Evolutionary conservation across 441 rosid species (phyloP).

Genomic region (Populus tomentosa): DNA sequence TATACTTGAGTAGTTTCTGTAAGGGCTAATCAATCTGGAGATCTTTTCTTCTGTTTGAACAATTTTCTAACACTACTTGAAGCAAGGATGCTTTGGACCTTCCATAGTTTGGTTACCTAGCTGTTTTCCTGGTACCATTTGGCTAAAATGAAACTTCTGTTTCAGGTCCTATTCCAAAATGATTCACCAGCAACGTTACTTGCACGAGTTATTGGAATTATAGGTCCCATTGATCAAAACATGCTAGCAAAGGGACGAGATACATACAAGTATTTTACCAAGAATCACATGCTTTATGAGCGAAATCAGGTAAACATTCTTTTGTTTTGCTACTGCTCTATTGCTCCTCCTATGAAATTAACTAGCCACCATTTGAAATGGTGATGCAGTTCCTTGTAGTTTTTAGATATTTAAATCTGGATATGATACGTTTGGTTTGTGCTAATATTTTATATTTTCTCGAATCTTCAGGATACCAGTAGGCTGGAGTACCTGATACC

Average conservation of each 20-base stretch:
- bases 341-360: background rate
- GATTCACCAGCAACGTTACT: constrained; percentile 95
- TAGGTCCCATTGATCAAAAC: constrained; percentile 60
- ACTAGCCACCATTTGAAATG: background rate
- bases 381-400: background rate
- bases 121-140: constrained; percentile 3
- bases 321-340: background rate
- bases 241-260: constrained; percentile 92
- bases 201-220: constrained; percentile 87
- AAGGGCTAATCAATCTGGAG: background rate
- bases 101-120: background rate
- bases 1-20: background rate
- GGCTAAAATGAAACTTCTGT: constrained; percentile 16
- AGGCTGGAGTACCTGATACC: constrained; percentile 83
- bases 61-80: background rate
- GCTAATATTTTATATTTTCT: background rate
- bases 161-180: constrained; percentile 92
- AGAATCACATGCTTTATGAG: constrained; percentile 90
- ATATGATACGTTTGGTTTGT: background rate
- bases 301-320: constrained; percentile 67
- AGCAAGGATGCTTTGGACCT: background rate
- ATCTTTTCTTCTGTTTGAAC: background rate
- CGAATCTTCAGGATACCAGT: constrained; percentile 59
- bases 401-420: background rate
- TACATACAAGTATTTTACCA: constrained; percentile 83